Evolutionary conservation across 1,139 yeast species (phyloP).

Genomic region (Geotrichum restrictum): DNA sequence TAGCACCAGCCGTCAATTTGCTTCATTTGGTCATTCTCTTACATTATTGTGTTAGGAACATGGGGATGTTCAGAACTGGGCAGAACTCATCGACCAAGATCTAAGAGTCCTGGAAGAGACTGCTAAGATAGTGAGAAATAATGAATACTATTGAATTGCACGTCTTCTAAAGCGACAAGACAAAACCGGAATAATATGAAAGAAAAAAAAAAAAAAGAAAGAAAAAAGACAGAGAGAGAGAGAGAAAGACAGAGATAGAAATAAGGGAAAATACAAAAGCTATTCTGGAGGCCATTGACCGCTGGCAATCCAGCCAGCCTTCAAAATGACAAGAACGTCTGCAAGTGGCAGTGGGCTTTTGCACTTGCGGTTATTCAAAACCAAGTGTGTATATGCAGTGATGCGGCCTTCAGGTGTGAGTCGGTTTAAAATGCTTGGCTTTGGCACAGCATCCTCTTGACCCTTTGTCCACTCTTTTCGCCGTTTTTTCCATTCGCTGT

Average conservation of each 20-base stretch:
- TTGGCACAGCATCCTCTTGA: constrained; percentile 1
- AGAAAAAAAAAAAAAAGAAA: neutral
- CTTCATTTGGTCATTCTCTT: neutral
- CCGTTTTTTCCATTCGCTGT: constrained; percentile 33
- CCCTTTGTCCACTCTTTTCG: constrained; percentile 32
- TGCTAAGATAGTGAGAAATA: constrained; percentile 21
- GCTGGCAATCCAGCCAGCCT: constrained; percentile 57
- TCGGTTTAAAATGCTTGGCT: constrained; percentile 23
- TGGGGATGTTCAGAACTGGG: constrained; percentile 45
- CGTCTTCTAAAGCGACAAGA: neutral
- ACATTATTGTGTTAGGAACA: constrained; percentile 27
- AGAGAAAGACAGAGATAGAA: too few relatives aligned
- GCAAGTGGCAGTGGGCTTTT: constrained; percentile 50
- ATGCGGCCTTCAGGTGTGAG: constrained; percentile 36
- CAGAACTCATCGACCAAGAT: constrained; percentile 49
- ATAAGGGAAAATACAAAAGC: neutral
- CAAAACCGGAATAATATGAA: neutral
- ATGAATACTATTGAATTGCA: constrained; percentile 10
- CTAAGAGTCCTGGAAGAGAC: constrained; percentile 47
- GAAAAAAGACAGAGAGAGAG: neutral
- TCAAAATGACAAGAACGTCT: constrained; percentile 51
- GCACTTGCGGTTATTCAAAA: constrained; percentile 51
- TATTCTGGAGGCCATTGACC: constrained; percentile 40
- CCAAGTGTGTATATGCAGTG: constrained; percentile 47
- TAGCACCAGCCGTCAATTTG: neutral